Conservation (phyloP, 441 rosid genomes). For the Mallotus repandus region DNA sequence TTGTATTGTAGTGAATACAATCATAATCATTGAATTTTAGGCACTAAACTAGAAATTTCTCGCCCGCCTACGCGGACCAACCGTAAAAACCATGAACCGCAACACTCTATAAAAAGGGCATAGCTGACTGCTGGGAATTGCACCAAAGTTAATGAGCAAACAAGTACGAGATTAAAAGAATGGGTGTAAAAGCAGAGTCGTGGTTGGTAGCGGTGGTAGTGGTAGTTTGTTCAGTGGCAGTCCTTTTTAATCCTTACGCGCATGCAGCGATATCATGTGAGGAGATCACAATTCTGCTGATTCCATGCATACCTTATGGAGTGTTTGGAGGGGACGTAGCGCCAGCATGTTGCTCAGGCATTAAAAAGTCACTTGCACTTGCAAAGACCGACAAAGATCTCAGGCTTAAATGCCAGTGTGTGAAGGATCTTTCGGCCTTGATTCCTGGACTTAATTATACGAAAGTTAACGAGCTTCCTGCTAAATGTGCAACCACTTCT, state of each 20-base stretch:
- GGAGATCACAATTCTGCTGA: conserved; percentile 25
- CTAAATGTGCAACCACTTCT: conserved; percentile 19
- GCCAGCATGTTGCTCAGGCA: conserved; percentile 30
- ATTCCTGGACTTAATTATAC: conserved; percentile 40
- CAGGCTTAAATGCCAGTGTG: conserved; percentile 30
- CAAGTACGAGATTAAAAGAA: background rate
- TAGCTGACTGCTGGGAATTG: too few species aligned
- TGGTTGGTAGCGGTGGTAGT: background rate
- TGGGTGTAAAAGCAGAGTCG: conserved; percentile 9
- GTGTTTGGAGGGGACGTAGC: conserved; percentile 29
- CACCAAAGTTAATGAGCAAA: too few species aligned
- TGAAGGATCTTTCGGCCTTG: conserved; percentile 32
- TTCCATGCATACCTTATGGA: conserved; percentile 38
- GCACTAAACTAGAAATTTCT: background rate
- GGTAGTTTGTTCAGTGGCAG: background rate
- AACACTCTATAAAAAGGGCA: too few species aligned
- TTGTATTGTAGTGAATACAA: too few species aligned
- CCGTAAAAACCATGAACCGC: background rate
- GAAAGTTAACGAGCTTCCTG: conserved; percentile 35
- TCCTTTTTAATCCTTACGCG: background rate
- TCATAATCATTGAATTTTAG: background rate
- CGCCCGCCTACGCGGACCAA: background rate
- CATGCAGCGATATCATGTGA: conserved; percentile 33
- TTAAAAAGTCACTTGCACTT: conserved; percentile 29
- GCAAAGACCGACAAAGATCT: conserved; percentile 32